These are phyloP conservation scores for Fusarium sp. DNA, from an alignment of 2,329 filamentous ascomycete genomes.

Conservation along the genomic window DNA sequence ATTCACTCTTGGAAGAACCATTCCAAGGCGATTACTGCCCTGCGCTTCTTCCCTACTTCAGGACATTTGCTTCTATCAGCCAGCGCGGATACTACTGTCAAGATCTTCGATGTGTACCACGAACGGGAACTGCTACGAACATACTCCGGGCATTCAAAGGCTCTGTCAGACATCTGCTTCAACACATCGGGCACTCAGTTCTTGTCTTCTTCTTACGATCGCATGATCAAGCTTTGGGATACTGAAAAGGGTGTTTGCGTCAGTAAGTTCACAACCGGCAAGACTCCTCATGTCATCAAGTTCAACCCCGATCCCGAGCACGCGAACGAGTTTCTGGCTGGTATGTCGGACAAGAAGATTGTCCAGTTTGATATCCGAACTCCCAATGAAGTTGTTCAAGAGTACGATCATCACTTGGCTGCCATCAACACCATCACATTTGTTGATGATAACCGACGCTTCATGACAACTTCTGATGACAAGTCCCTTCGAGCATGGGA, in stretches of 20 bases:
- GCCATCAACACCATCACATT: conserved; percentile 98
- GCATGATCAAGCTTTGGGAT: conserved; percentile 98
- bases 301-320: conserved; percentile 87
- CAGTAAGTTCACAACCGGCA: conserved; percentile 90
- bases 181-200: conserved; percentile 86
- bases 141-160: conserved; percentile 92
- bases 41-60: conserved; percentile 89
- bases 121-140: conserved; percentile 87
- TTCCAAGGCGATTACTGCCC: conserved; percentile 84
- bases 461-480: conserved; percentile 98
- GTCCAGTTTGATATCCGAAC: conserved; percentile 93
- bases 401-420: conserved; percentile 98
- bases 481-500: conserved; percentile 97
- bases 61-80: conserved; percentile 91
- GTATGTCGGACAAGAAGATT: conserved; percentile 99
- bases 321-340: conserved; percentile 91
- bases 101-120: conserved; percentile 96
- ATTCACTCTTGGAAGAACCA: conserved; percentile 91
- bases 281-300: conserved; percentile 93
- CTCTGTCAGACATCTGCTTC: conserved; percentile 91
- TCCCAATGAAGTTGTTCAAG: conserved; percentile 84
- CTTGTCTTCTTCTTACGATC: conserved; percentile 91
- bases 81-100: conserved; percentile 90
- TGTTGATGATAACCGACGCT: conserved; percentile 92
- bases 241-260: conserved; percentile 93